These are phyloP conservation scores for Phytophthora crassamura DNA, from an alignment of 352 stramenopile genomes.

Conservation along the genomic window DNA sequence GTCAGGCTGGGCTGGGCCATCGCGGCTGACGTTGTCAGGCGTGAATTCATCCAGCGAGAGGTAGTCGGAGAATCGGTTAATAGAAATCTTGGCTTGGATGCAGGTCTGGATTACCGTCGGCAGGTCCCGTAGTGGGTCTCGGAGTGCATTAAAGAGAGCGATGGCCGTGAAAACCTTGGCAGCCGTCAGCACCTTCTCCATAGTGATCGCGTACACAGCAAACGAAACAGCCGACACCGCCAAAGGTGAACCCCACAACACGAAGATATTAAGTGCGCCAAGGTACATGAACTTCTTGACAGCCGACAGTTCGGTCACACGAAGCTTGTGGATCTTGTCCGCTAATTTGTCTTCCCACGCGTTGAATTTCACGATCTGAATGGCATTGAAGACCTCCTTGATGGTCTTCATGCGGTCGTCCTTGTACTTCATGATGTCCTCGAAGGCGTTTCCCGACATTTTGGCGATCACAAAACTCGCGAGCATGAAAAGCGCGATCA, in stretches of 20 bases:
- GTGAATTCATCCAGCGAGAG: conserved; percentile 37
- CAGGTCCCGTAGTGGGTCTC: conserved; percentile 44
- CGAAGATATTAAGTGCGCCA: conserved; percentile 55
- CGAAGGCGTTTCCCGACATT: conserved; percentile 59
- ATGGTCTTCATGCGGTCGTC: conserved; percentile 91
- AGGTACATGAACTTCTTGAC: conserved; percentile 64
- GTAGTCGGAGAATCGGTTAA: conserved; percentile 47
- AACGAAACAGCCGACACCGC: conserved; percentile 60
- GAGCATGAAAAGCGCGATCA: conserved; percentile 42
- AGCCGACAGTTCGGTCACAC: conserved; percentile 85
- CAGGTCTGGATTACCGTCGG: conserved; percentile 43
- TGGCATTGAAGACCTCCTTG: conserved; percentile 92
- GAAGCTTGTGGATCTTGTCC: conserved; percentile 71
- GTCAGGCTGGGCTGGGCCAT: conserved; percentile 4
- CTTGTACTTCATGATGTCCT: conserved; percentile 81
- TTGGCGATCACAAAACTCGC: conserved; percentile 65
- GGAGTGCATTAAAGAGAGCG: conserved; percentile 58
- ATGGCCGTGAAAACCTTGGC: conserved; percentile 64
- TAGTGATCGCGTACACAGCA: conserved; percentile 46
- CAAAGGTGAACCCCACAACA: conserved; percentile 55
- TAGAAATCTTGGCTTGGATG: conserved; percentile 51
- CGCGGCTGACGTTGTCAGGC: conserved; percentile 19
- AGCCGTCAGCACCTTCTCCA: conserved; percentile 47
- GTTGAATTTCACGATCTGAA: conserved; percentile 97
- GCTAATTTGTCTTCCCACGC: conserved; percentile 89